These are phyloP conservation scores for Hyphodiscus hymeniophilus DNA, from an alignment of 495 filamentous ascomycete genomes.

Conservation along the genomic window DNA sequence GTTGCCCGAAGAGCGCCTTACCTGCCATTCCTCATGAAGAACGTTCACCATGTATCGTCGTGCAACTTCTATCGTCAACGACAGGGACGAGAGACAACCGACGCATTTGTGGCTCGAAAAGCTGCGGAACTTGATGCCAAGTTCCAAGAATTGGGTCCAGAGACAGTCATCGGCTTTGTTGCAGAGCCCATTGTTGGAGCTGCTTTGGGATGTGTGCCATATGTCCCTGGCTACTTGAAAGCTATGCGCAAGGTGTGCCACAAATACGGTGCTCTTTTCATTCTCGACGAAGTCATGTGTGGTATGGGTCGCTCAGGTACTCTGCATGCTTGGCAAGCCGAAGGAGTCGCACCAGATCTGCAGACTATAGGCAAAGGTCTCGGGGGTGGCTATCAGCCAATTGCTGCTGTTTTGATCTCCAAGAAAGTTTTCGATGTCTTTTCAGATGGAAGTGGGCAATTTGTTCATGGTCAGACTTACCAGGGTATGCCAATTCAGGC, in stretches of 20 bases:
- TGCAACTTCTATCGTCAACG: constrained; percentile 61
- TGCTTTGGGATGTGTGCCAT: constrained; percentile 54
- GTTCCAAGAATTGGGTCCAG: constrained; percentile 61
- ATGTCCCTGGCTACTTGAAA: constrained; percentile 54
- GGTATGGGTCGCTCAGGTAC: constrained; percentile 66
- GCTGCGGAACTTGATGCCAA: constrained; percentile 64
- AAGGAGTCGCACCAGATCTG: constrained; percentile 56
- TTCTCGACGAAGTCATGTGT: constrained; percentile 75
- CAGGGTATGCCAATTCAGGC: constrained; percentile 52
- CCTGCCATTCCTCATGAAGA: constrained; percentile 52
- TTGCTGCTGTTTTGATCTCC: constrained; percentile 51
- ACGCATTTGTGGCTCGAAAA: constrained; percentile 39
- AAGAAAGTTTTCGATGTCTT: constrained; percentile 46
- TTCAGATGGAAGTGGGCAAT: constrained; percentile 44
- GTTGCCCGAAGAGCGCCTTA: constrained; percentile 53
- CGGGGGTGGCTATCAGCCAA: constrained; percentile 51
- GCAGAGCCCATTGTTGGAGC: constrained; percentile 61
- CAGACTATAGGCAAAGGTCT: constrained; percentile 63
- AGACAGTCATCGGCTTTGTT: constrained; percentile 69
- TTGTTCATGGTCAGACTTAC: constrained; percentile 54
- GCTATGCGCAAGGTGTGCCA: constrained; percentile 56
- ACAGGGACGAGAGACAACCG: constrained; percentile 34
- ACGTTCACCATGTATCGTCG: constrained; percentile 57
- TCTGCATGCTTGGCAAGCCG: constrained; percentile 60
- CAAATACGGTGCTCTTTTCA: constrained; percentile 57